Percentiles rank a stretch among this genome's conserved stretches.
Evolutionary conservation across 2,329 filamentous ascomycete genomes (phyloP).

Genomic region (Pseudogymnoascus sp.): DNA sequence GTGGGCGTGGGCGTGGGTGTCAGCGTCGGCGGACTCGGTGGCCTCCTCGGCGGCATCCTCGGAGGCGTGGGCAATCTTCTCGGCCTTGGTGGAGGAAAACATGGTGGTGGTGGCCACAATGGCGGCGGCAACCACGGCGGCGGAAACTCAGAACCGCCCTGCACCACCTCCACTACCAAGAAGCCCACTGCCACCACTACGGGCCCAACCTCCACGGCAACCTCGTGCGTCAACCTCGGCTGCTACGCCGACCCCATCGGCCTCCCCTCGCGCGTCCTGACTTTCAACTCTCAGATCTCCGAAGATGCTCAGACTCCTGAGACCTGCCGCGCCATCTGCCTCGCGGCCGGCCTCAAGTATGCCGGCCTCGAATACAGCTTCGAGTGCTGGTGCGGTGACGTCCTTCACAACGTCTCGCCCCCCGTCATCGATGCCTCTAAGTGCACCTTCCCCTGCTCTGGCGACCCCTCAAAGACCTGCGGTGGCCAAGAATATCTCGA

Average conservation of each 20-base stretch:
- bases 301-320: slow-evolving; percentile 24
- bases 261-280: background rate
- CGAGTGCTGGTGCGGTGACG: slow-evolving; percentile 9
- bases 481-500: slow-evolving; percentile 13
- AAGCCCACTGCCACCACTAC: background rate
- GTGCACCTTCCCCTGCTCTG: slow-evolving; percentile 14
- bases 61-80: background rate
- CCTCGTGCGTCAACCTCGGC: slow-evolving; percentile 4
- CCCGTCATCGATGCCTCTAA: slow-evolving; percentile 9
- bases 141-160: background rate
- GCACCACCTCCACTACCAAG: background rate
- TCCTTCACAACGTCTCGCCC: background rate
- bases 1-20: background rate
- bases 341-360: slow-evolving; percentile 34
- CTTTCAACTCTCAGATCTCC: background rate
- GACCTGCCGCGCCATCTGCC: slow-evolving; percentile 39
- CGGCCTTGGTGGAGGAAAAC: background rate
- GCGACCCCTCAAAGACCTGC: slow-evolving; percentile 13
- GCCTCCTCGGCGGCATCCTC: background rate
- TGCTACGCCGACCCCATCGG: slow-evolving; percentile 18
- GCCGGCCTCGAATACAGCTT: slow-evolving; percentile 28
- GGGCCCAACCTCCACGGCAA: slow-evolving; percentile 24
- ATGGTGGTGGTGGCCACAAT: background rate
- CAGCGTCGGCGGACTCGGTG: background rate
- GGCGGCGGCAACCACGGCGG: background rate